Base-by-base conservation (phyloP, 2,329 filamentous ascomycete species). In the Beauveria medogensis region DNA sequence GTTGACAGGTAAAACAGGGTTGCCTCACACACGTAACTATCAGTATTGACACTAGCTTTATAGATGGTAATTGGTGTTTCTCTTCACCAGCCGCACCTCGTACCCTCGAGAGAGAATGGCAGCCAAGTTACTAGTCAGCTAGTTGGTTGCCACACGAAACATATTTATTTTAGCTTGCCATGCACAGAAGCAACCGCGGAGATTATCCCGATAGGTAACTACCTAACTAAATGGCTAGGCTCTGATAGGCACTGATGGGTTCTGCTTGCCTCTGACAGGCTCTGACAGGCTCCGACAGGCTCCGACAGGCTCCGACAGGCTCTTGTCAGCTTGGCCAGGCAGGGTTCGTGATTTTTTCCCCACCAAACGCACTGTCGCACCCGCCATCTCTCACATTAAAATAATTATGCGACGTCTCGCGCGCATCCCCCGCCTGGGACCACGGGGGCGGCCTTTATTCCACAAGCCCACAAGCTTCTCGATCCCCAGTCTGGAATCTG, bases 401-500 rank as follows among this genome's bases (percentile, higher is more conserved):
- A 22, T 22, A 22, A 22, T 37, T 37, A 58, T 51, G 55, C 22
- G 44, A 50, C 55, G 7, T 40, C 47, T 51, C 26, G 22, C 40
- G n/a, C 37, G 22, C 22, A 30, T 52, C 56, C 48, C 48, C 48
- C 47, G 48, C 47, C 56, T 43, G 18, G 28, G 6, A 48, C 14
- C 55, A 30, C 20, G n/a, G 22, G 47, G 48, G 56, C 56, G 56
- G 56, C 26, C 56, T 59, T 59, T 59, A 59, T 59, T 18, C 56
- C 56, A 53, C 56, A 48, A 37, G 55, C 40, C 55, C 43, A 40
- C 30, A 22, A 40, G 24, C 56, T 37, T 51, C 47, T 30, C 14
- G 22, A 30, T 20, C 47, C 85, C 85, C 61, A 60, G 50, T 54
- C 63, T 62, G 58, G 60, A 22, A 63, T 52, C 55, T 62, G 41